Conservation (phyloP, 805 yeast genomes). For the Helenozyma rhizophorensis region DNA sequence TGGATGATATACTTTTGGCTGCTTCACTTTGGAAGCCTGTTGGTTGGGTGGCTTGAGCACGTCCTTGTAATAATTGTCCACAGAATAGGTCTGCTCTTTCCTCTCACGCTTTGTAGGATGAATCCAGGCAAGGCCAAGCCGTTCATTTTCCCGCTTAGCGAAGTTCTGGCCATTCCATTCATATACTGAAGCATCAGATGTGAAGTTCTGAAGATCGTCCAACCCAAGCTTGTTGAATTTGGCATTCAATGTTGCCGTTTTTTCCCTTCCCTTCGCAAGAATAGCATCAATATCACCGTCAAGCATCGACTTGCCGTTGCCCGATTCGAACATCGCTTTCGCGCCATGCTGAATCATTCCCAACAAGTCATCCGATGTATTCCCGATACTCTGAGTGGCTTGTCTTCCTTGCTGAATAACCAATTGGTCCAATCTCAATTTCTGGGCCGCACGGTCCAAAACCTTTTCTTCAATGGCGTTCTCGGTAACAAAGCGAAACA, state of each 20-base stretch:
- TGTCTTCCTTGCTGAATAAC: constrained; percentile 79
- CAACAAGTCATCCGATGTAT: constrained; percentile 75
- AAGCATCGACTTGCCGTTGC: constrained; percentile 23
- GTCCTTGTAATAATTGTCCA: constrained; percentile 74
- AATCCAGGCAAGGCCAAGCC: constrained; percentile 51
- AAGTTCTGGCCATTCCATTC: constrained; percentile 95
- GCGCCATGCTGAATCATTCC: constrained; percentile 99
- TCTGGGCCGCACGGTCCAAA: constrained; percentile 92
- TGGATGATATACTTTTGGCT: constrained; percentile 47
- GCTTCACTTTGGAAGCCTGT: constrained; percentile 11
- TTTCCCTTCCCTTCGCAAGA: constrained; percentile 73
- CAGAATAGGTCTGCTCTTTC: constrained; percentile 72
- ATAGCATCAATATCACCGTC: constrained; percentile 82
- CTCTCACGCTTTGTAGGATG: constrained; percentile 74
- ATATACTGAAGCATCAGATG: constrained; percentile 84
- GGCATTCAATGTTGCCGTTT: constrained; percentile 72
- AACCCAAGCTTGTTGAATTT: constrained; percentile 83
- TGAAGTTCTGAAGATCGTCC: constrained; percentile 89
- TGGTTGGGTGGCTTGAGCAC: constrained; percentile 40
- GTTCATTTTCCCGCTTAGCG: constrained; percentile 48
- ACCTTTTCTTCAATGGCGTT: constrained; percentile 96
- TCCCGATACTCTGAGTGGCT: constrained; percentile 50
- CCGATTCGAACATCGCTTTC: constrained; percentile 69
- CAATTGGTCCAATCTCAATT: constrained; percentile 84
- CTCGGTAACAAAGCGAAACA: constrained; percentile 89